Evolutionary conservation across 2,329 filamentous ascomycete genomes (phyloP).

Genomic region (Xylaria sp.): DNA sequence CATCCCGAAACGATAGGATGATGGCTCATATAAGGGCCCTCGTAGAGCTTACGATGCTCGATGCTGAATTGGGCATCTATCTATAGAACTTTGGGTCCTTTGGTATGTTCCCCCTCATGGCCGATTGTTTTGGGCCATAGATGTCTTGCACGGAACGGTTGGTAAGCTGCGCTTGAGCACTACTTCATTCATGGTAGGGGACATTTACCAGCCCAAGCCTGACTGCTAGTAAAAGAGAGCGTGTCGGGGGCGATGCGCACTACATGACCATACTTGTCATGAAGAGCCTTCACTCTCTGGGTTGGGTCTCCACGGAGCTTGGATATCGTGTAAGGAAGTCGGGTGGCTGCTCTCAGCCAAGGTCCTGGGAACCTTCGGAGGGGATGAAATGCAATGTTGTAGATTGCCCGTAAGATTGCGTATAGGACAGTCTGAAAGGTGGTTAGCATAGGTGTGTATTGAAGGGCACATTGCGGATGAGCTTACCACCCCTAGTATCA

Average conservation of each 20-base stretch:
- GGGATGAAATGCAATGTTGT: conserved; percentile 12
- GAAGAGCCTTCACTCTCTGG: not conserved
- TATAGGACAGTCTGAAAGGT: not conserved
- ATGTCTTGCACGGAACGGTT: conserved; percentile 3
- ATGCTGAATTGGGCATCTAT: not conserved
- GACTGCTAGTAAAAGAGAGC: conserved; percentile 3
- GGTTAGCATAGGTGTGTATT: not conserved
- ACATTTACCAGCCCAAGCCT: conserved; percentile 2
- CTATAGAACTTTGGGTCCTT: conserved; percentile 1
- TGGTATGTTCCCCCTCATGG: conserved; percentile 7
- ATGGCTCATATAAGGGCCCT: not conserved
- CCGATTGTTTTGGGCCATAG: conserved; percentile 6
- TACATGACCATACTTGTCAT: conserved; percentile 9
- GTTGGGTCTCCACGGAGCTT: not conserved
- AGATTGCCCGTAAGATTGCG: not conserved
- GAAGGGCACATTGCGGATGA: not conserved
- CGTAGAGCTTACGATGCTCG: not conserved
- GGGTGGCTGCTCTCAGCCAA: not conserved
- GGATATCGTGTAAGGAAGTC: conserved; percentile 4
- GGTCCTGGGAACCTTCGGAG: conserved; percentile 5
- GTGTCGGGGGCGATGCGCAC: conserved; percentile 4
- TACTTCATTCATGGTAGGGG: not conserved
- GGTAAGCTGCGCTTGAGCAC: not conserved
- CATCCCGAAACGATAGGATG: not conserved
- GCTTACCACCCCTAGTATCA: not conserved